Percentiles rank a stretch among this genome's conserved stretches.
Evolutionary conservation across 2,329 filamentous ascomycete species (phyloP).

Genomic region (Escovopsis sp.): DNA sequence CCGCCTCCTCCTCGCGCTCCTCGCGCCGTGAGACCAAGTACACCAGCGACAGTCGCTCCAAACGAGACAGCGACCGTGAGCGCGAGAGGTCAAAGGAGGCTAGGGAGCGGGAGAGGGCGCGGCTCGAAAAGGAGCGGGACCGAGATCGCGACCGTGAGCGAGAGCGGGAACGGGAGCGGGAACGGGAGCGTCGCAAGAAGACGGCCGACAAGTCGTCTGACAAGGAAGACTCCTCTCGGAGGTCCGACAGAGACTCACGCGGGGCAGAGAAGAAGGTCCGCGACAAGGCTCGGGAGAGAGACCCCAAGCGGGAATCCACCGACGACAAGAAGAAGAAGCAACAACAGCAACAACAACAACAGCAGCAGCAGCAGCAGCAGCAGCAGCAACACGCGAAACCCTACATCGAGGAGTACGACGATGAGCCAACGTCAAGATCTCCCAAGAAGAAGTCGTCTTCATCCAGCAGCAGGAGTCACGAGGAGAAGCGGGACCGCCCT

Average conservation of each 20-base stretch:
- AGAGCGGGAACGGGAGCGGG: constrained; percentile 18
- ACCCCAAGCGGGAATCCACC: constrained; percentile 20
- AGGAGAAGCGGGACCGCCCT: constrained; percentile 21
- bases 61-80: constrained; percentile 26
- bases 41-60: constrained; percentile 27
- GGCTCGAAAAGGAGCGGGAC: constrained; percentile 9
- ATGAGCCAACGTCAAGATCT: constrained; percentile 11
- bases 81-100: constrained; percentile 21
- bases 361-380: too few species aligned
- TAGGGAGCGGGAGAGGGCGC: constrained; percentile 18
- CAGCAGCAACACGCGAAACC: constrained; percentile 13
- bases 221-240: constrained; percentile 12
- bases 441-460: constrained; percentile 24
- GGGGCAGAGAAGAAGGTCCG: constrained; percentile 19
- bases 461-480: constrained; percentile 21
- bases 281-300: constrained; percentile 23
- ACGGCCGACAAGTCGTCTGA: constrained; percentile 4
- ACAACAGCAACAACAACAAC: too few species aligned
- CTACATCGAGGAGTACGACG: constrained; percentile 21
- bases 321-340: constrained; percentile 17
- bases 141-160: constrained; percentile 23
- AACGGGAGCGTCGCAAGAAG: constrained; percentile 9
- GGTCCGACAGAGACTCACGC: constrained; percentile 17
- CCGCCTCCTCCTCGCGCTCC: constrained; percentile 13
- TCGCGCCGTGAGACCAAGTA: constrained; percentile 34